Conservation (phyloP, 805 yeast species). For the Ogataea chonburiensis region DNA sequence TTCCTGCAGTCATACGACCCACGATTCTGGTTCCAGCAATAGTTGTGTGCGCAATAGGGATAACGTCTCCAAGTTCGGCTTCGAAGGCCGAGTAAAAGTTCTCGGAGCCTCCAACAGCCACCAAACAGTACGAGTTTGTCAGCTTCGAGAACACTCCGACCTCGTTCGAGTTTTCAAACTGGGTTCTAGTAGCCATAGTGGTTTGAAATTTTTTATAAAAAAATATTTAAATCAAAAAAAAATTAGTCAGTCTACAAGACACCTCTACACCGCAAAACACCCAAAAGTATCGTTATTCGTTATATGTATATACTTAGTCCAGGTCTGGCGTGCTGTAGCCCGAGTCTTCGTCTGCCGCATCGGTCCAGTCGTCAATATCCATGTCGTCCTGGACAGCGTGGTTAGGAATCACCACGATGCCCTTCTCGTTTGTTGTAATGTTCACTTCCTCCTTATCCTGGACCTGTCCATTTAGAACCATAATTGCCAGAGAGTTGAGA, state of each 20-base stretch:
- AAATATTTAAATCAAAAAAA: constrained; percentile 3
- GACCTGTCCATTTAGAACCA: constrained; percentile 82
- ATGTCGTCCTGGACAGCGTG: constrained; percentile 63
- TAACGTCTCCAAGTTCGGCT: constrained; percentile 94
- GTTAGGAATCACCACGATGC: constrained; percentile 80
- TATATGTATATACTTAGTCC: constrained; percentile 19
- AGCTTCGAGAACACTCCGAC: constrained; percentile 94
- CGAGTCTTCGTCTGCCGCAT: constrained; percentile 57
- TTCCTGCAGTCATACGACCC: constrained; percentile 98
- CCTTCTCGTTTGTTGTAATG: constrained; percentile 56
- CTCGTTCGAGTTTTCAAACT: constrained; percentile 83
- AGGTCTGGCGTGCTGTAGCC: constrained; percentile 35
- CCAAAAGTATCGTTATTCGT: no score
- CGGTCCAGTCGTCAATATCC: constrained; percentile 60
- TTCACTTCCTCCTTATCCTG: constrained; percentile 83
- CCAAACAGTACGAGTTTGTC: constrained; percentile 94
- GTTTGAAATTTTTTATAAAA: constrained; percentile 1
- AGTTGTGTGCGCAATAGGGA: constrained; percentile 95
- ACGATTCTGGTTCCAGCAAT: constrained; percentile 97
- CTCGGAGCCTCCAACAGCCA: constrained; percentile 94
- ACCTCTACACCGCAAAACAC: constrained; percentile 4
- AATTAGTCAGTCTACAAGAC: no score
- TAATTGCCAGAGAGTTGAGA: constrained; percentile 84
- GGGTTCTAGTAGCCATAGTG: constrained; percentile 67
- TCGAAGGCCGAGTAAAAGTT: constrained; percentile 89